Percentiles rank a stretch among this genome's conserved stretches.
Conservation (phyloP, 2,329 filamentous ascomycete genomes). For the Ambrosiella xylebori region DNA sequence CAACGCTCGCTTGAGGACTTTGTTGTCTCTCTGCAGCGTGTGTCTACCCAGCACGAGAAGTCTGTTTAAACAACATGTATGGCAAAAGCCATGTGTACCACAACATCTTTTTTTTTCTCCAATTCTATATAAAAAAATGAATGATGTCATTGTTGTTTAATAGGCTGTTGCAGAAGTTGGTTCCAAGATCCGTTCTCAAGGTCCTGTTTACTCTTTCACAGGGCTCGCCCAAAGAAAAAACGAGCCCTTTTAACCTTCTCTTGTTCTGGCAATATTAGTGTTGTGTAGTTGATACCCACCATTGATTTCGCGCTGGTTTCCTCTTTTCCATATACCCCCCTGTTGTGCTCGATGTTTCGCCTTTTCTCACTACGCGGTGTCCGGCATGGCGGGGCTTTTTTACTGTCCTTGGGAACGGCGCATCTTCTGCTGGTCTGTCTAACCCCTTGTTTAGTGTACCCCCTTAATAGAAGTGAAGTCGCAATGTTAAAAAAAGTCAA, state of each 20-base stretch:
- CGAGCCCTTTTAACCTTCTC: not conserved
- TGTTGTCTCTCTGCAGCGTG: conserved; percentile 75
- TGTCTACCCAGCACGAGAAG: conserved; percentile 86
- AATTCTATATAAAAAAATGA: not conserved
- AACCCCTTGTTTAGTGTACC: conserved; percentile 3
- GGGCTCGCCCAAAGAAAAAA: not conserved
- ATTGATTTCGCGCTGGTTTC: conserved; percentile 6
- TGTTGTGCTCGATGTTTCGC: not conserved
- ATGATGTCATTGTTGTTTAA: not conserved
- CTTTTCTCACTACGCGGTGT: conserved; percentile 6
- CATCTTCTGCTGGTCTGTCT: conserved; percentile 4
- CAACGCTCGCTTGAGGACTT: conserved; percentile 80
- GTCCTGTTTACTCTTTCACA: not conserved
- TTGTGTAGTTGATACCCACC: not conserved
- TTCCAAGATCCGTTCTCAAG: conserved; percentile 1
- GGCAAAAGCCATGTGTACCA: no score
- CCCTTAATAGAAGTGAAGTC: conserved; percentile 9
- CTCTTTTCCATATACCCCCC: conserved; percentile 3
- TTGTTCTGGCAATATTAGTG: conserved; percentile 10
- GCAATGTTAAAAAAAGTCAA: not conserved
- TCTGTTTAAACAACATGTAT: conserved; percentile 37
- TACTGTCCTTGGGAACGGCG: not conserved
- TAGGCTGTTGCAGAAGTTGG: conserved; percentile 4
- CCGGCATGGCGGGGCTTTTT: not conserved
- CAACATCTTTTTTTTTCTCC: no score